Conservation (phyloP, 352 stramenopile genomes). For the Pythium diclinum region DNA sequence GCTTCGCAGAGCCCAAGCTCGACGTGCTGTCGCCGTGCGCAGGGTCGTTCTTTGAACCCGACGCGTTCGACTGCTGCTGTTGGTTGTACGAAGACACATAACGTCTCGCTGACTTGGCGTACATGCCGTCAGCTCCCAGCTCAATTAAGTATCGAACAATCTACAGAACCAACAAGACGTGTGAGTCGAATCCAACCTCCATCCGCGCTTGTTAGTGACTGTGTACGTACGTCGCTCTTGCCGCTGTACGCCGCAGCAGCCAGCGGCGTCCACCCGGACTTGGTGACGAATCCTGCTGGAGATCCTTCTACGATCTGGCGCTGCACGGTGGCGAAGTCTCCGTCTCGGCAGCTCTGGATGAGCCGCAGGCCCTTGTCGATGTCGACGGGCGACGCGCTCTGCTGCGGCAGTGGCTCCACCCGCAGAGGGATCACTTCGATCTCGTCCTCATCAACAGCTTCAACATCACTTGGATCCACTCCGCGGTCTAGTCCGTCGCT, state of each 20-base stretch:
- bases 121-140: constrained; percentile 70
- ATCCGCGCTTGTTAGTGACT: not conserved
- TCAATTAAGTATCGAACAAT: constrained; percentile 64
- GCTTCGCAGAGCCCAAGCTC: constrained; percentile 6
- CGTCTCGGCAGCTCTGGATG: constrained; percentile 61
- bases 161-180: constrained; percentile 18
- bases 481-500: not conserved
- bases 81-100: constrained; percentile 9
- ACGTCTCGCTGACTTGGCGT: constrained; percentile 40
- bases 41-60: not conserved
- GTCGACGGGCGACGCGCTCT: constrained; percentile 47
- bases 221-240: constrained; percentile 47
- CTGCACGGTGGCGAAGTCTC: constrained; percentile 35
- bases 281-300: constrained; percentile 67
- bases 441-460: constrained; percentile 23
- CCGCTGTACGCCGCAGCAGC: constrained; percentile 64
- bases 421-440: constrained; percentile 52
- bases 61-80: constrained; percentile 1
- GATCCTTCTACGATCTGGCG: constrained; percentile 44
- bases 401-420: constrained; percentile 53
- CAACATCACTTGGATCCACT: constrained; percentile 18
- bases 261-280: constrained; percentile 70
- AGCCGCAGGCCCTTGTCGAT: constrained; percentile 53
- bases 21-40: constrained; percentile 15
- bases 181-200: not conserved